Evolutionary conservation across 805 yeast genomes (phyloP).

Genomic region (Saccharomycopsis olivae): DNA sequence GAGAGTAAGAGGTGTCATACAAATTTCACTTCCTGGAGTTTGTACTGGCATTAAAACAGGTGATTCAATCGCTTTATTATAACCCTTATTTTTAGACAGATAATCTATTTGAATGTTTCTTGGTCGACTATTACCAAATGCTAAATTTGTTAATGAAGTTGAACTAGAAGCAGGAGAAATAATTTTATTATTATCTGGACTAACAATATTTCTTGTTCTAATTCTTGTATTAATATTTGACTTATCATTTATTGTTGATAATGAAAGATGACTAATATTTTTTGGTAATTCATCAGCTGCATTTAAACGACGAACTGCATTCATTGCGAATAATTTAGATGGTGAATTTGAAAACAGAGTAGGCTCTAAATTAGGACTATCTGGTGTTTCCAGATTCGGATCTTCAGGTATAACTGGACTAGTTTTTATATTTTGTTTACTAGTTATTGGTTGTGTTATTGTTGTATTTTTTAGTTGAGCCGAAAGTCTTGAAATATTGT

Average conservation of each 20-base stretch:
- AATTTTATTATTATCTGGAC: too few species aligned
- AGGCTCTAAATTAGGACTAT: conserved; percentile 14
- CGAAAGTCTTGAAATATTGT: conserved; percentile 9
- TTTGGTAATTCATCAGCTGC: conserved; percentile 3
- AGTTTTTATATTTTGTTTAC: background rate
- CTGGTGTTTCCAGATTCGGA: conserved; percentile 16
- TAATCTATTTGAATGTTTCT: background rate
- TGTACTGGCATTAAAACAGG: conserved; percentile 18
- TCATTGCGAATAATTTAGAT: background rate
- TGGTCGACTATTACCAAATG: too few species aligned
- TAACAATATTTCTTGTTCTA: too few species aligned
- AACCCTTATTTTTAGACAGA: too few species aligned
- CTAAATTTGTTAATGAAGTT: too few species aligned
- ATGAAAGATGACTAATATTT: conserved; percentile 15
- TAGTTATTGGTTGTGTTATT: background rate
- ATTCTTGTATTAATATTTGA: too few species aligned
- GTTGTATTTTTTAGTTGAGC: conserved; percentile 13
- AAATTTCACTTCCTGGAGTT: conserved; percentile 17
- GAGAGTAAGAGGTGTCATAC: conserved; percentile 18
- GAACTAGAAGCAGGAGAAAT: too few species aligned
- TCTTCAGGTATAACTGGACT: conserved; percentile 5
- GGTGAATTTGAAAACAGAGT: conserved; percentile 11
- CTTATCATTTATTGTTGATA: too few species aligned
- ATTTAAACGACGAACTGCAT: too few species aligned
- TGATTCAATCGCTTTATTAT: conserved; percentile 7